These are phyloP conservation scores for Eucalyptus sp. DNA, from an alignment of 345 rosid species.

Conservation along the genomic window DNA sequence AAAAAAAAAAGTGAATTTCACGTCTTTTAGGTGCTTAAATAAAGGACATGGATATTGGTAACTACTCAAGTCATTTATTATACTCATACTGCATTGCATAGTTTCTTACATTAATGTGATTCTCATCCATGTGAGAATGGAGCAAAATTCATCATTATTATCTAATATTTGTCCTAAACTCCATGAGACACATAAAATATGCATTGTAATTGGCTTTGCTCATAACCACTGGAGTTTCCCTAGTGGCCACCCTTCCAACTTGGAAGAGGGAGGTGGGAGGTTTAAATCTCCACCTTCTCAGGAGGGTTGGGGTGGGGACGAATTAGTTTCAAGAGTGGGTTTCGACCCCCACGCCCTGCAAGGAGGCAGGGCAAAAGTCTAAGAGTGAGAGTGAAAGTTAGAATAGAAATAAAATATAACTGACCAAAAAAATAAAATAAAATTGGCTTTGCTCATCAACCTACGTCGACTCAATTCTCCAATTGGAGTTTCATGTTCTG, in stretches of 20 bases:
- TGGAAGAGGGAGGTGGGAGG: too few species aligned
- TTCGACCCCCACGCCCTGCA: too few species aligned
- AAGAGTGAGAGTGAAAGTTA: too few species aligned
- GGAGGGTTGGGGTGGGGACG: too few species aligned
- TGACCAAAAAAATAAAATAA: too few species aligned
- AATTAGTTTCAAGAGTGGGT: too few species aligned
- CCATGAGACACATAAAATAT: neutral
- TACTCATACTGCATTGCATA: neutral
- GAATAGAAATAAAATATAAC: too few species aligned
- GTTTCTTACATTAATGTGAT: neutral
- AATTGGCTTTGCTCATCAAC: neutral
- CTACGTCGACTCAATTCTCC: neutral
- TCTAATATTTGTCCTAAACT: neutral
- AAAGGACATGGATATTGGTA: neutral
- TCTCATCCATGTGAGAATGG: neutral
- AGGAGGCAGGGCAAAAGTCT: too few species aligned
- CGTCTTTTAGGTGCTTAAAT: neutral
- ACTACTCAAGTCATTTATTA: neutral
- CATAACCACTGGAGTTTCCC: neutral
- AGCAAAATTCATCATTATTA: neutral
- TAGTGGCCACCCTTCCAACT: too few species aligned
- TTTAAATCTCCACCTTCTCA: too few species aligned
- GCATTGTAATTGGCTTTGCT: neutral
- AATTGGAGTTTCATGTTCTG: neutral
- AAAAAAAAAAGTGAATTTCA: fast-evolving